Base-by-base conservation (phyloP, 371 early-diverging fungal species). In the Mucor irregularis region DNA sequence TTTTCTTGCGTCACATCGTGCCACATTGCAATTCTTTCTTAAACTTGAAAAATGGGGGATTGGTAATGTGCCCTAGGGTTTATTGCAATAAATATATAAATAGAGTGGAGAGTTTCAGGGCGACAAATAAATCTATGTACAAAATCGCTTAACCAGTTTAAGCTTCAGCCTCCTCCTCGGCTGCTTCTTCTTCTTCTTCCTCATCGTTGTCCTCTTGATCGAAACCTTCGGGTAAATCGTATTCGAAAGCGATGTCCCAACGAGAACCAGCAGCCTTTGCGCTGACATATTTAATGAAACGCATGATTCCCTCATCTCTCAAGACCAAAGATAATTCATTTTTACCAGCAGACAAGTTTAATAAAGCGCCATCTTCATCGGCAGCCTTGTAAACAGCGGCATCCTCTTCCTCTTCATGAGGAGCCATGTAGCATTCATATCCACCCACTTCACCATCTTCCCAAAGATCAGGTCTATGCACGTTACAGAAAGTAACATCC, bases 211-310 rank as follows among this genome's bases (percentile, higher is more conserved):
- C 54, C 7, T 40, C 50, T 19, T 50, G 45, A 37, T 51, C 52
- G 11, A 52, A 38, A 8, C 49, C 52, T 34, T 57, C 49, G 4
- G 50, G 53, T 30, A 61, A 43, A 37, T 82, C 73, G 52, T 80
- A 89, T 64, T 89, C 89, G 53, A 66, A 83, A 13, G 85, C 76
- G 17, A 88, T 68, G 56, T 91, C 91, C 88, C 89, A 91, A 43
- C 91, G 78, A n/a, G 82, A 78, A 33, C 82, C 78, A 8, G 82
- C 79, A 4, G 90, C 87, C 31, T 73, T 58, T n/a, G 87, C 88
- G 52, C 86, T 81, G 17, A 90, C 84, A 68, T 90, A 91, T 68
- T 90, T 90, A 26, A 88, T 76, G 62, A 91, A 91, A n/a, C 82
- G 73, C 76, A 90, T 82, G 5, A 90, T 78, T n/a, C 84, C 85